Evolutionary conservation across 345 rosid genomes (phyloP), one percentile per base, ranked within the genome.

Genomic region (Eucalyptus urophylla): DNA sequence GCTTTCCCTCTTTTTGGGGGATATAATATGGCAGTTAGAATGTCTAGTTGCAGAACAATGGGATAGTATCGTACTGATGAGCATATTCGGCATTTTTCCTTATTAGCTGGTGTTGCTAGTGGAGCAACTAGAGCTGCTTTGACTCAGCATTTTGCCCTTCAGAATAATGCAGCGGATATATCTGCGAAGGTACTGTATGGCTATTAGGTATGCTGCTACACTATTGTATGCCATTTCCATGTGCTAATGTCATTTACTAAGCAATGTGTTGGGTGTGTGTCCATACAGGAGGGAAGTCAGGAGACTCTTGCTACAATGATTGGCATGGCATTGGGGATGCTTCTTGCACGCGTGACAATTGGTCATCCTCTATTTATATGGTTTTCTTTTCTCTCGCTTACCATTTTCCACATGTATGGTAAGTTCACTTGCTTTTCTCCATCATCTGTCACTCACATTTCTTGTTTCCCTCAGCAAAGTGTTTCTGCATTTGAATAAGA

Each of bases 71-170:
- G 21, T 86, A 69, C 47, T 89, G 88, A 89, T 25, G n/a, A 60
- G 85, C 19, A 37, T 49, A 27, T 87, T 16, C 54, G 19, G 2
- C 47, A 47, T 58, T 60, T 65, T 69, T 25, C 86, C 86, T 86
- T 43, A 89, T 90, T 91, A 97, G 99, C 99, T 88, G 98, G 99
- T 91, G 99, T 97, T 92, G 99, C 99, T 87, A 96, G 99, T 92
- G 99, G 99, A 93, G 98, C 99, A 80, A 97, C 99, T 54, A 95
- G 99, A 94, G 99, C 99, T 91, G 99, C 99, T 89, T 91, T 97
- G 91, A 96, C 99, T 76, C 99, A 97, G 88, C 99, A 97, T 91
- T 97, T 97, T 92, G 97, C 99, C 76, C 99, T 96, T 85, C 98
- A 96, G 92, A 97, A 94, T 51, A 97, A 97, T 95, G 99, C 97